Evolutionary conservation across 2,329 filamentous ascomycete genomes (phyloP), one percentile per base, ranked within the genome.

Genomic region (Sarocladium oryzae): DNA sequence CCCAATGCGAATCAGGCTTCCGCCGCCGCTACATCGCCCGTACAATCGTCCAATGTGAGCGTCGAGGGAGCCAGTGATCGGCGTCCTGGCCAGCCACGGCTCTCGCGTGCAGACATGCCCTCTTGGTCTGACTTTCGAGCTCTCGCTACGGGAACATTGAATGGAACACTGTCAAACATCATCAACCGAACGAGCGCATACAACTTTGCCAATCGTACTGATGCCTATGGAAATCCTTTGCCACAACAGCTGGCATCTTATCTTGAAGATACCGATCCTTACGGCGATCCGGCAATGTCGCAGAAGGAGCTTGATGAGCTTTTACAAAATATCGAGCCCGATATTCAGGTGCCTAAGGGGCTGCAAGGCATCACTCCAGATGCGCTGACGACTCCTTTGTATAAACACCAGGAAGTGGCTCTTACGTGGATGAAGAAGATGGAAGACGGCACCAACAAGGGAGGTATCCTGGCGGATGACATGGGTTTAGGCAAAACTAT

Each of bases 401-500:
- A 93, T 69, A 81, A 85, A 41, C 90, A 96, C 60, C 91, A 96
- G 62, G 84, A 88, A 58, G 71, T 92, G 66, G 89, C 89, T 6
- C 72, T 96, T 26, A 81, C 84, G 11, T 96, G 90, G 91, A 82
- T 96, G 78, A 76, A 85, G 43, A 76, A 83, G n/a, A 89, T 88
- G 64, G 90, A 96, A 64, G 78, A 76, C 16, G 82, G 87, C 8
- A 75, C 84, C 50, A 89, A 86, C 60, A 89, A 86, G 59, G 90
- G 91, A n/a, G 91, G 90, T 35, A 91, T 96, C 51, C 75, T 96
- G 15, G 89, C 89, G 2, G 91, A 96, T 64, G 90, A 96, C 61
- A 96, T 96, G 91, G 90, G 90, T 2, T 69, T 96, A 9, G 90
- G 90, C 16, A 95, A 96, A 69, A 96, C 91, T 0, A 85, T 96